Evolutionary conservation across 2,329 filamentous ascomycete genomes (phyloP).

Genomic region (Ophiosphaerella herpotricha): DNA sequence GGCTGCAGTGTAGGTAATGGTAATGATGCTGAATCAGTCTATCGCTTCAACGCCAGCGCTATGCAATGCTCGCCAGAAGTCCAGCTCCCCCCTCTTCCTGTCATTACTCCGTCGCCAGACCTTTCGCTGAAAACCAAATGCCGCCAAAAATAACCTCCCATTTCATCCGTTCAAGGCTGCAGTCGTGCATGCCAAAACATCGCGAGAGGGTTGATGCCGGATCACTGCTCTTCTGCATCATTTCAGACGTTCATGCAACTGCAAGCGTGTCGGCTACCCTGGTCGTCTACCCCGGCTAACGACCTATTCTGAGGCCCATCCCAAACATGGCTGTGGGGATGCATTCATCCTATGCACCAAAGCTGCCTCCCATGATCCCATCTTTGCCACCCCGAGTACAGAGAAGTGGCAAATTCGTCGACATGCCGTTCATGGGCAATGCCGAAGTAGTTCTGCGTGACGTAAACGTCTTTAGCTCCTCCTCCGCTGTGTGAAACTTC

Average conservation of each 20-base stretch:
- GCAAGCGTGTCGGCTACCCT: constrained; percentile 23
- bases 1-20: background rate
- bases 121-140: too few relatives aligned
- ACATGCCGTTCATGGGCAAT: background rate
- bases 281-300: constrained; percentile 16
- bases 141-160: background rate
- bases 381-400: background rate
- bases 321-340: constrained; percentile 10
- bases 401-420: background rate
- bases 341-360: background rate
- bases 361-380: background rate
- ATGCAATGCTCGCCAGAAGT: constrained; percentile 22
- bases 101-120: background rate
- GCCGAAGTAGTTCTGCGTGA: background rate
- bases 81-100: too few relatives aligned
- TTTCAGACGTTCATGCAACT: constrained; percentile 42
- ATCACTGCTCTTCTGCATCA: constrained; percentile 16
- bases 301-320: constrained; percentile 27
- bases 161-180: background rate
- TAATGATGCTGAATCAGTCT: too few relatives aligned
- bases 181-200: background rate
- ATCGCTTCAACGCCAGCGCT: constrained; percentile 35
- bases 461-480: constrained; percentile 16
- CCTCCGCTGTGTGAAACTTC: constrained; percentile 76
- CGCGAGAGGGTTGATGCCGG: constrained; percentile 17